Evolutionary conservation across 768 basidiomycete genomes (phyloP).

Genomic region (Cyathus striatus): DNA sequence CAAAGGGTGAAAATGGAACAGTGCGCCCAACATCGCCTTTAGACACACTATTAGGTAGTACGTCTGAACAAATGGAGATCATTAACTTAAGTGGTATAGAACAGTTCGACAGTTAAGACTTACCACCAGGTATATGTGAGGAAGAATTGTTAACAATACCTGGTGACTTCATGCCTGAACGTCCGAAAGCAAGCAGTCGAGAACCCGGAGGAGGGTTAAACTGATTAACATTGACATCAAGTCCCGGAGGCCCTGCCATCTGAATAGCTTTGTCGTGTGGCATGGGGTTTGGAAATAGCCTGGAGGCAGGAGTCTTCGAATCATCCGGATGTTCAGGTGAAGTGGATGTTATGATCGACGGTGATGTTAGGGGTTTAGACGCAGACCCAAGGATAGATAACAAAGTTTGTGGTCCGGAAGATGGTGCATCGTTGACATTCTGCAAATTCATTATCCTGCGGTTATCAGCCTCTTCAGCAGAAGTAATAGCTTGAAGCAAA

Average conservation of each 20-base stretch:
- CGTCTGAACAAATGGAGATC: not conserved
- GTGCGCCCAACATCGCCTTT: constrained; percentile 21
- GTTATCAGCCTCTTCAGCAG: too few relatives aligned
- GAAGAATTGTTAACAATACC: constrained; percentile 8
- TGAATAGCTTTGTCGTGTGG: not conserved
- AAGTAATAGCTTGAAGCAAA: too few relatives aligned
- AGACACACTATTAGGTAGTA: constrained; percentile 7
- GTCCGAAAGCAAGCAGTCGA: constrained; percentile 43
- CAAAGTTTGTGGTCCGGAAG: too few relatives aligned
- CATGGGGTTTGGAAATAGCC: not conserved
- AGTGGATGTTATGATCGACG: too few relatives aligned
- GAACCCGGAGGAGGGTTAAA: constrained; percentile 49
- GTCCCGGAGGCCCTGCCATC: constrained; percentile 13
- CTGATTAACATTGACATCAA: constrained; percentile 13
- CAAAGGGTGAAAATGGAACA: constrained; percentile 50
- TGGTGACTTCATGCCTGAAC: constrained; percentile 24
- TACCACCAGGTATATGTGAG: constrained; percentile 18
- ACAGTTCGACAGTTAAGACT: too few relatives aligned
- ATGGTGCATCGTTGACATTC: too few relatives aligned
- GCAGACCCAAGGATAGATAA: too few relatives aligned
- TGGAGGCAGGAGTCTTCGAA: too few relatives aligned
- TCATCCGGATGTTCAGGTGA: too few relatives aligned
- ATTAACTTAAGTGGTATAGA: too few relatives aligned
- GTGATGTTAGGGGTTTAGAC: too few relatives aligned
- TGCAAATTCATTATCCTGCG: too few relatives aligned